Base-by-base conservation (phyloP, 371 early-diverging fungal genomes). In the Blakeslea trispora region DNA sequence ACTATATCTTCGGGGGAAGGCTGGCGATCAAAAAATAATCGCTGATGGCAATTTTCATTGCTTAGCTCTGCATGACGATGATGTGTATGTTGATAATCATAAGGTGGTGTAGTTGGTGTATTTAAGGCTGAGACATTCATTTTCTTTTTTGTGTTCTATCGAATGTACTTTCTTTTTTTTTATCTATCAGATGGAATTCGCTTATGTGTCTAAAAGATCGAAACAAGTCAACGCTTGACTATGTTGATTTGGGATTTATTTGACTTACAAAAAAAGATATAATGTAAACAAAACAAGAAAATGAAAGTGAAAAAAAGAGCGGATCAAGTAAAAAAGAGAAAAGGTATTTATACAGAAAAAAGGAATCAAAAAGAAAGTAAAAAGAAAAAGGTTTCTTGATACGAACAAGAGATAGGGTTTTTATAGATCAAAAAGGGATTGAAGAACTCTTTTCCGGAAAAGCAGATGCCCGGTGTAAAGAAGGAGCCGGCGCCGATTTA, bases 81-180 rank as follows among this genome's bases (percentile, higher is more conserved):
- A 28, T 28, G 28, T 28, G 28, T 35, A 44, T 44, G 48, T 11
- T 67, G 59, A 37, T 48, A 63, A 17, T 68, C 68, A 46, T 64
- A 68, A 24, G 68, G 68, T 42, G 68, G 68, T 31, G 69, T 61
- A 21, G 55, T 58, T 18, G 69, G 65, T 52, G 64, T 40, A 34
- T 67, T 53, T 44, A 69, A 55, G 23, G 53, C 57, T 49, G 57
- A 55, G 43, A 59, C 59, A 13, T 67, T 50, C 60, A 67, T 68
- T 43, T 35, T 49, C 39, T n/a, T n/a, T n/a, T n/a, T n/a, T n/a
- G n/a, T 48, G 34, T 19, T 47, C 31, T 47, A 17, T 31, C 28
- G 31, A n/a, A 19, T 49, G 23, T 13, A 40, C n/a, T n/a, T 40
- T 45, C 22, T 45, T 23, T 45, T 3, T 18, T 6, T 19, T 19